A percentile compares a stretch with the other conserved stretches of the same genome.
Conservation (phyloP, 306 rosid genomes). For the Oemleria cerasiformis region DNA sequence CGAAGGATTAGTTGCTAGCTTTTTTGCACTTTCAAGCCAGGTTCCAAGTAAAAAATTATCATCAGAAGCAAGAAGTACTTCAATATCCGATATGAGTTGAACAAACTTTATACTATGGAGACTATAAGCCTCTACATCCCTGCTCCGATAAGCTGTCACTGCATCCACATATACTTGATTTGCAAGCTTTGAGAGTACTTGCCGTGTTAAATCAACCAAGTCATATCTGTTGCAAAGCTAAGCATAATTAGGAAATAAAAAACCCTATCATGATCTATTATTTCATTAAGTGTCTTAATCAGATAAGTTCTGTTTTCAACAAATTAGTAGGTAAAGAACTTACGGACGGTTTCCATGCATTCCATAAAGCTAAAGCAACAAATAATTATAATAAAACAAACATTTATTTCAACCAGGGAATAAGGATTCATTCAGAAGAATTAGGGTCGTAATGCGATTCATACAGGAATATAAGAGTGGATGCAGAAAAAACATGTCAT, state of each 20-base stretch:
- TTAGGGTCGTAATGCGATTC: background rate
- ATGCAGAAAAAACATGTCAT: background rate
- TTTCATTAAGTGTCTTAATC: background rate
- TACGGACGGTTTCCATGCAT: background rate
- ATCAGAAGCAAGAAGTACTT: slow-evolving; percentile 72
- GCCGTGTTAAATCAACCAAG: slow-evolving; percentile 88
- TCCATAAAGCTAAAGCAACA: background rate
- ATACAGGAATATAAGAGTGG: background rate
- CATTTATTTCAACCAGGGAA: background rate
- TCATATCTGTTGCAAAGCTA: slow-evolving; percentile 66
- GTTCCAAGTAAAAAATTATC: slow-evolving; percentile 86
- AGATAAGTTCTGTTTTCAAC: background rate
- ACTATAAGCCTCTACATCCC: slow-evolving; percentile 51
- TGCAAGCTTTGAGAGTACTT: slow-evolving; percentile 81
- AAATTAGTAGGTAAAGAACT: background rate
- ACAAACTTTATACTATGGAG: slow-evolving; percentile 57
- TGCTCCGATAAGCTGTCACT: slow-evolving; percentile 49
- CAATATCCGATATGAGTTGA: slow-evolving; percentile 75
- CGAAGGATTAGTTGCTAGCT: slow-evolving; percentile 49
- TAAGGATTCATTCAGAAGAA: background rate
- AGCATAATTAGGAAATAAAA: slow-evolving; percentile 3
- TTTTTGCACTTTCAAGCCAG: slow-evolving; percentile 89
- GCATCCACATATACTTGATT: slow-evolving; percentile 67
- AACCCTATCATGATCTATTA: background rate
- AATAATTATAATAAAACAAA: background rate